Base-by-base conservation (phyloP, 2,329 filamentous ascomycete genomes). In the Paraphoma sp. region DNA sequence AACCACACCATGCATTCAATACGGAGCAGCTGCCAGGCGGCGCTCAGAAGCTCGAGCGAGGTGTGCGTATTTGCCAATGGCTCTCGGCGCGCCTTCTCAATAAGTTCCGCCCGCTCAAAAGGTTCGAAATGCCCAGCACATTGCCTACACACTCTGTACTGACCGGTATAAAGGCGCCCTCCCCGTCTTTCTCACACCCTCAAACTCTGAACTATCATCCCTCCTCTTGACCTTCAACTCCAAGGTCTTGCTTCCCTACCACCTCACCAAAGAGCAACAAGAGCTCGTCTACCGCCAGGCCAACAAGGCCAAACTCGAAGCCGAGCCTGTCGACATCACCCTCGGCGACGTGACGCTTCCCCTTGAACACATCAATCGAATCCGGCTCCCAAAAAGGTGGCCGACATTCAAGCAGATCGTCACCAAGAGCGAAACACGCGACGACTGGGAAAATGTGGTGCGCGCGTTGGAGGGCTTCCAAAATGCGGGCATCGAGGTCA, bases 161-260 rank as follows among this genome's bases (percentile, higher is more conserved):
- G 28, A 62, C 42, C 45, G 45, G 54, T 41, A 48, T 31, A 28
- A 53, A 76, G 76, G 72, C 59, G 62, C 69, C 40, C 69, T 82
- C 6, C 80, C 80, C 16, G 62, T 64, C 43, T 83, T 81, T 72
- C 64, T 70, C 48, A 65, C 76, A 36, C 73, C 79, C 10, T 75
- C 79, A 10, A 74, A 73, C 12, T 69, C 77, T 47, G 74, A 78
- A 44, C 78, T 83, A 52, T 69, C 79, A 48, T 48, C 64, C 17
- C 59, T 80, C 36, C 77, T 83, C 54, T 60, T 68, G 6, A 71
- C 60, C 9, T 68, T 82, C 50, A 80, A 81, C 59, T 71, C 69
- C 45, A 78, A 78, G 48, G 66, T 82, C 62, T 75, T 83, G 55
- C 73, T 82, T 18, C 81, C 81, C 12, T 53, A 53, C 6, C 77